Evolutionary conservation across 768 basidiomycete genomes (phyloP).

Genomic region (Cytidiella melzeri): DNA sequence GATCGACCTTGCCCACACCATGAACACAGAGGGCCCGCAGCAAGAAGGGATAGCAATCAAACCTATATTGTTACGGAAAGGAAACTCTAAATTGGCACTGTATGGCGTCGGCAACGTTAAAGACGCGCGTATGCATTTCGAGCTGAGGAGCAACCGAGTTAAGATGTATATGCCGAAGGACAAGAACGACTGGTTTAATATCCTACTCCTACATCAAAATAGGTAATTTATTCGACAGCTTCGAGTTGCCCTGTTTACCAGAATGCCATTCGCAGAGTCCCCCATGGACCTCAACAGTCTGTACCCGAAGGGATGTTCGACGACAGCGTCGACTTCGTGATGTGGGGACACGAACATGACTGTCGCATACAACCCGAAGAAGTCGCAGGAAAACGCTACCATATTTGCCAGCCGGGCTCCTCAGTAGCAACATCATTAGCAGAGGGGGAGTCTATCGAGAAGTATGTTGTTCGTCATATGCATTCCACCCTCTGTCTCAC

Average conservation of each 20-base stretch:
- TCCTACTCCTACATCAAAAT: constrained; percentile 92
- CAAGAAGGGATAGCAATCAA: constrained; percentile 77
- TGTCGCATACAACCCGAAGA: constrained; percentile 87
- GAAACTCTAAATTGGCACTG: constrained; percentile 78
- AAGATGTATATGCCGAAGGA: constrained; percentile 94
- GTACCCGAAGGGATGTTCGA: constrained; percentile 98
- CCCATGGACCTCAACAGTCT: constrained; percentile 89
- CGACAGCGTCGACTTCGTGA: constrained; percentile 84
- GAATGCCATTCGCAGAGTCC: constrained; percentile 60
- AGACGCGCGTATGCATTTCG: constrained; percentile 94
- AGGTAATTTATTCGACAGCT: constrained; percentile 47
- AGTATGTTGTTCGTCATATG: constrained; percentile 44
- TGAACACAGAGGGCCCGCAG: constrained; percentile 45
- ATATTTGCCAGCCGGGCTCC: constrained; percentile 91
- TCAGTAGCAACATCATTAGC: constrained; percentile 92
- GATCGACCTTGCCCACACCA: constrained; percentile 76
- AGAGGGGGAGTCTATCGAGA: constrained; percentile 87
- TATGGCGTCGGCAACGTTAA: constrained; percentile 97
- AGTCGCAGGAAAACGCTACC: constrained; percentile 88
- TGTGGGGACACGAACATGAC: constrained; percentile 99
- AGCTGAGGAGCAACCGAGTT: constrained; percentile 88
- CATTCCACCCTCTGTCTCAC: background rate
- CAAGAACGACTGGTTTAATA: constrained; percentile 92
- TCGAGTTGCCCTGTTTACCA: background rate
- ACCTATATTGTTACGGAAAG: constrained; percentile 89